Evolutionary conservation across 257 asterid species (phyloP), one percentile per base, ranked within the genome.

Genomic region (Paulownia fortunei): DNA sequence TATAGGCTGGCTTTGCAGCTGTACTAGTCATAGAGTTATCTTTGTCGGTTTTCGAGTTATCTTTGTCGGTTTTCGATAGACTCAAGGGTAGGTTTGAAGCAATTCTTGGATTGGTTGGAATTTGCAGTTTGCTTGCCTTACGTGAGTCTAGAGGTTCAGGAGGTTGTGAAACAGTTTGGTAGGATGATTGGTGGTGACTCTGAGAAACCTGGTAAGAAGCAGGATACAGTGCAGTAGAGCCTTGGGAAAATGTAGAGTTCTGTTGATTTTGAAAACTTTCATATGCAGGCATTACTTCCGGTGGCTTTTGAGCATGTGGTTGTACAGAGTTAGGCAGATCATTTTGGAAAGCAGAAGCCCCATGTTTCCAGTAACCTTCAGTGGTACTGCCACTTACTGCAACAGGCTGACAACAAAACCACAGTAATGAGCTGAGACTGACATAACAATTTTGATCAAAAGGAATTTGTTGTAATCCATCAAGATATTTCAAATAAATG

Each of bases 51-150:
- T 88, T 94, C 37, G 88, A 81, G 79, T 77, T 79, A 72, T 90
- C 97, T 86, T 88, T 89, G 63, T 94, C 97, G 36, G 78, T 80
- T 84, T 88, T 94, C 37, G 88, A 81, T 70, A 81, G 56, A 82
- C 86, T 83, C 80, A 46, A 60, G 69, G 88, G 84, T 80, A 92
- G 73, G 83, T 77, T 93, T 60, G 98, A 80, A 86, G 93, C 91
- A 85, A 96, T 94, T 89, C 97, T 92, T 67, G 98, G 98, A 86
- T 96, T 96, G 77, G 97, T 94, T 8, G 97, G 98, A 78, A 96
- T 96, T 86, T 96, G 99, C 84, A 92, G 16, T 82, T 89, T 93
- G 86, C 78, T 84, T 72, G 83, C 89, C 85, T 86, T 91, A 21
- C 78, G 87, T 59, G 91, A 64, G 82, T 94, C 96, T 82, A 82